Evolutionary conservation across 1,284 basidiomycete genomes (phyloP).

Genomic region (Heterobasidion occidentale): DNA sequence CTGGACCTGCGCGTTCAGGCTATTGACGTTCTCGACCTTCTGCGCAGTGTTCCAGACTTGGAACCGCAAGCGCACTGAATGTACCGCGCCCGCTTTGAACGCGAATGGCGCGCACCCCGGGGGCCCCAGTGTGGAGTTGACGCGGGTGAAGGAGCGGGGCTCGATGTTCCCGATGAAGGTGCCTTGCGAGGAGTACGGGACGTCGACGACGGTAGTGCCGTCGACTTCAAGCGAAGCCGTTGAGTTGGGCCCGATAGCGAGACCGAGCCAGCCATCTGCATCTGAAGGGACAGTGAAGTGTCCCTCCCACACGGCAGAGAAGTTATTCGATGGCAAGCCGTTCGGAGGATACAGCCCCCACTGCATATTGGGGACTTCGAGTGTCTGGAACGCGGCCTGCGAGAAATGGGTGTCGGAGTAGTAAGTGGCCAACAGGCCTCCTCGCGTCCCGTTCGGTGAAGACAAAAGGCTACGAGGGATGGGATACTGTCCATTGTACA

Average conservation of each 20-base stretch:
- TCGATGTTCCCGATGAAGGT: slow-evolving; percentile 21
- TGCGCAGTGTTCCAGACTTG: slow-evolving; percentile 17
- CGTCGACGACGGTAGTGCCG: slow-evolving; percentile 12
- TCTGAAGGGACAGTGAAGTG: slow-evolving; percentile 16
- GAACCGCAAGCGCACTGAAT: slow-evolving; percentile 18
- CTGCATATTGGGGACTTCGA: slow-evolving; percentile 20
- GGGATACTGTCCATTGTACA: slow-evolving; percentile 21
- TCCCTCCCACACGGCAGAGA: slow-evolving; percentile 24
- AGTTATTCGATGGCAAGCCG: slow-evolving; percentile 22
- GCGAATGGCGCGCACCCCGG: slow-evolving; percentile 15
- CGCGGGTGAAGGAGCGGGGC: slow-evolving; percentile 6
- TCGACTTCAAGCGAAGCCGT: slow-evolving; percentile 17
- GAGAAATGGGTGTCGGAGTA: slow-evolving; percentile 19
- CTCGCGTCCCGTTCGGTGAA: slow-evolving; percentile 12
- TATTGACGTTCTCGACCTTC: slow-evolving; percentile 19
- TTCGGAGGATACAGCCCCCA: slow-evolving; percentile 22
- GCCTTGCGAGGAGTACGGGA: slow-evolving; percentile 9
- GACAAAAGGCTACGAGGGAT: slow-evolving; percentile 19
- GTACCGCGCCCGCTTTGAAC: slow-evolving; percentile 15
- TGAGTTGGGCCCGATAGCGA: slow-evolving; percentile 14
- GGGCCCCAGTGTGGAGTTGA: slow-evolving; percentile 16
- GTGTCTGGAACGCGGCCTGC: slow-evolving; percentile 11
- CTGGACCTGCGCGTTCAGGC: slow-evolving; percentile 19
- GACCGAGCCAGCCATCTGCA: slow-evolving; percentile 15
- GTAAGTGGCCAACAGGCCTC: slow-evolving; percentile 19